Percentiles rank a stretch among this genome's conserved stretches.
Conservation (phyloP, 129 eudicot genomes). For the Ambrosia trifida region DNA sequence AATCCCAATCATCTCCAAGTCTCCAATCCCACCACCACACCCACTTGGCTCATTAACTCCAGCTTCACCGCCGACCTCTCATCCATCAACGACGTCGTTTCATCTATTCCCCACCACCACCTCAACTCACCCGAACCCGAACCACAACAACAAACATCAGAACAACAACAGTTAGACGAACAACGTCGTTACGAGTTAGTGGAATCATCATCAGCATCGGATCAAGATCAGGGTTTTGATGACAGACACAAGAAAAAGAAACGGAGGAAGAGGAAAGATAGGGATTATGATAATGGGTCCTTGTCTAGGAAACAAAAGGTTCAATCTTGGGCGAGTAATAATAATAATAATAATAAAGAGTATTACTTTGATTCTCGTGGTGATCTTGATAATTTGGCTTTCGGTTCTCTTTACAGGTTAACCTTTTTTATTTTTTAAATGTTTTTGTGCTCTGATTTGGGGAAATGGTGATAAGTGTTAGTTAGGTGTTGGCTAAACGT, state of each 20-base stretch:
- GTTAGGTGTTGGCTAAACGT: no score
- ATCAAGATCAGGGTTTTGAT: constrained; percentile 28
- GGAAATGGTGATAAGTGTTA: background rate
- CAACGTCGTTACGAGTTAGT: constrained; percentile 55
- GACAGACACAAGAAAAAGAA: constrained; percentile 29
- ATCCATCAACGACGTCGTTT: constrained; percentile 52
- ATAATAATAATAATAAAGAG: constrained; percentile 44
- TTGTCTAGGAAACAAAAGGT: constrained; percentile 57
- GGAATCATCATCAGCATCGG: constrained; percentile 57
- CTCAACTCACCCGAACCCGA: constrained; percentile 21
- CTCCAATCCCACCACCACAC: constrained; percentile 30
- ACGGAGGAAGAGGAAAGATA: constrained; percentile 34
- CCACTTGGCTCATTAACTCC: constrained; percentile 61
- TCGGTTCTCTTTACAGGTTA: constrained; percentile 90
- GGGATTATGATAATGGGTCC: constrained; percentile 33
- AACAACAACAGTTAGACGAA: background rate
- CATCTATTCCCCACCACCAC: constrained; percentile 33
- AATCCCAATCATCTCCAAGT: constrained; percentile 23
- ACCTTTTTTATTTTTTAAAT: no score
- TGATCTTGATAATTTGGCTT: constrained; percentile 91
- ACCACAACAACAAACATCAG: constrained; percentile 20
- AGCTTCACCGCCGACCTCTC: constrained; percentile 84
- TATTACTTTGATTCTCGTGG: constrained; percentile 91
- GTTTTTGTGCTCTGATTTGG: background rate
- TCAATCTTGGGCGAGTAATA: constrained; percentile 52